Evolutionary conservation across 2,329 filamentous ascomycete genomes (phyloP).

Genomic region (Botrytis deweyae): DNA sequence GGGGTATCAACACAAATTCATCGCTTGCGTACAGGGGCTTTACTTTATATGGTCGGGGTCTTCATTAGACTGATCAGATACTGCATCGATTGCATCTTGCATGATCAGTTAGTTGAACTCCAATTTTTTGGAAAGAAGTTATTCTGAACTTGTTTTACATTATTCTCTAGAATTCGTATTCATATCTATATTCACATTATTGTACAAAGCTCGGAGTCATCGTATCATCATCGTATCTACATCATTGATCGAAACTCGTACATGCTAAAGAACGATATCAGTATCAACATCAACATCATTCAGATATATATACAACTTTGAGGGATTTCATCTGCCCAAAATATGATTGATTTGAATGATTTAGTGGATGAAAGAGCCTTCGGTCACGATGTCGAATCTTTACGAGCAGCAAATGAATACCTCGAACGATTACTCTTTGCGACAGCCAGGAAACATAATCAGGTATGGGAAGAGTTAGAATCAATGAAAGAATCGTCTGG

Average conservation of each 20-base stretch:
- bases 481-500: slow-evolving; percentile 4
- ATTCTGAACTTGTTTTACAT: slow-evolving; percentile 2
- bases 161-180: background rate
- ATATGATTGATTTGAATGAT: slow-evolving; percentile 10
- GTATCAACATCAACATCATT: background rate
- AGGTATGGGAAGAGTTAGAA: slow-evolving; percentile 18
- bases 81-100: slow-evolving; percentile 9
- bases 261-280: background rate
- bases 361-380: slow-evolving; percentile 16
- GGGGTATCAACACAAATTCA: slow-evolving; percentile 1
- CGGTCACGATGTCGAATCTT: slow-evolving; percentile 16
- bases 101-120: slow-evolving; percentile 2
- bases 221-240: background rate
- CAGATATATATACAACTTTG: background rate
- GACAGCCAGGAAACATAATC: slow-evolving; percentile 16
- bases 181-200: slow-evolving; percentile 3
- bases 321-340: background rate
- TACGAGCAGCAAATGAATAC: slow-evolving; percentile 19
- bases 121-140: background rate
- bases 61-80: slow-evolving; percentile 10
- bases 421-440: slow-evolving; percentile 16
- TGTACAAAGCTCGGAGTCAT: slow-evolving; percentile 8
- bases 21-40: background rate
- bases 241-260: background rate
- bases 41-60: background rate